Conservation (phyloP, 768 basidiomycete genomes). For the Rhizopogon vesiculosus region DNA sequence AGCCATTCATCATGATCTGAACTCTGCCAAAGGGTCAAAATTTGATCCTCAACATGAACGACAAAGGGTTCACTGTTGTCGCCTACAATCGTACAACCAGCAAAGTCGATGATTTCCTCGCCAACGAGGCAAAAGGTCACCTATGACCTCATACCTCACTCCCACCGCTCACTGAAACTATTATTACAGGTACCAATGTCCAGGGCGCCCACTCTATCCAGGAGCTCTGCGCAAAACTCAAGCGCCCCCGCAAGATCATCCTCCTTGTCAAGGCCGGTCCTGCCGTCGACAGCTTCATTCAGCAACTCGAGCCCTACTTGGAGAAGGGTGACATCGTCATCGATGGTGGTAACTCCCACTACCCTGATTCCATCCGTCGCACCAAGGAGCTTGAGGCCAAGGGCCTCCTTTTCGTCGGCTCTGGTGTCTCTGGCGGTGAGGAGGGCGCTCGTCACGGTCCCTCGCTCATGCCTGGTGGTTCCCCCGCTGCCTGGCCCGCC, state of each 20-base stretch:
- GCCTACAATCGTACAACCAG: conserved; percentile 96
- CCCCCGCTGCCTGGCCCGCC: conserved; percentile 86
- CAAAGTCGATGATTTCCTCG: conserved; percentile 95
- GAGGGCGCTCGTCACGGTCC: conserved; percentile 97
- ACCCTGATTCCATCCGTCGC: conserved; percentile 96
- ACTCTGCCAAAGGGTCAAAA: conserved; percentile 75
- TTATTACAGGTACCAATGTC: conserved; percentile 77
- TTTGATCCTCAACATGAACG: conserved; percentile 97
- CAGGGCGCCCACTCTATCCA: conserved; percentile 92
- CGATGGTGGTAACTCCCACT: conserved; percentile 99
- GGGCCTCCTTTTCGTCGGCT: conserved; percentile 95
- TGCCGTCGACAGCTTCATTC: conserved; percentile 95
- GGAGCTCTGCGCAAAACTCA: conserved; percentile 90
- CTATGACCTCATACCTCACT: conserved; percentile 23
- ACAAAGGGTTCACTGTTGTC: conserved; percentile 97
- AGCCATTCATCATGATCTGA: conserved; percentile 4
- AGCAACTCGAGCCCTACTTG: conserved; percentile 81
- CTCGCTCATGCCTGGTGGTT: conserved; percentile 99
- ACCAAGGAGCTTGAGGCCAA: conserved; percentile 89
- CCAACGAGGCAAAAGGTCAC: conserved; percentile 95
- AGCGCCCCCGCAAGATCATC: conserved; percentile 93
- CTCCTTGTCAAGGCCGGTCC: conserved; percentile 97
- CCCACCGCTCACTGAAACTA: conserved; percentile 14
- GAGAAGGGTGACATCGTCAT: conserved; percentile 98
- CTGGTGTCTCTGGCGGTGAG: conserved; percentile 98